These are phyloP conservation scores for Coemansia sp. DNA, from an alignment of 192 early-diverging fungal species.

Conservation along the genomic window DNA sequence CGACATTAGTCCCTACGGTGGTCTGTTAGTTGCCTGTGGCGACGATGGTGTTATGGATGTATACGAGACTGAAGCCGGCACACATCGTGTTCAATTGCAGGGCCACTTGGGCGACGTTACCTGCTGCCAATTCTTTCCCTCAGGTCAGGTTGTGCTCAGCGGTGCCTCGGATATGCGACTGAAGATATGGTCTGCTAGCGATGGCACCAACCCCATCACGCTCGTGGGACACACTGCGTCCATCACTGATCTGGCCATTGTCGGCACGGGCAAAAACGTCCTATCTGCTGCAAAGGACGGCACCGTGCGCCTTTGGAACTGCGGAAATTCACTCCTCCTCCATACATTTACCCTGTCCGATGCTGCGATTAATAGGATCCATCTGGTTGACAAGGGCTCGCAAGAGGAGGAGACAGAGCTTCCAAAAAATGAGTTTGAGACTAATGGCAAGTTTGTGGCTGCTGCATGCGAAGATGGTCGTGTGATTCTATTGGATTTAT, in stretches of 20 bases:
- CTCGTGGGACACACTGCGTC: constrained; percentile 64
- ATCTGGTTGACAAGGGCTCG: constrained; percentile 4
- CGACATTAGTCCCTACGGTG: constrained; percentile 38
- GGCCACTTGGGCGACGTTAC: constrained; percentile 71
- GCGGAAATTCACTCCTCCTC: constrained; percentile 22
- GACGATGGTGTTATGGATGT: constrained; percentile 44
- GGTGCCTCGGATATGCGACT: constrained; percentile 67
- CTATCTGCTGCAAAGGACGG: constrained; percentile 55
- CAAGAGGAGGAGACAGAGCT: not conserved
- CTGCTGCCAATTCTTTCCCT: constrained; percentile 70
- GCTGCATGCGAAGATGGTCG: constrained; percentile 47
- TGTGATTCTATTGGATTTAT: constrained; percentile 23
- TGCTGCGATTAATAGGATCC: constrained; percentile 26
- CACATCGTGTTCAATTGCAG: constrained; percentile 24
- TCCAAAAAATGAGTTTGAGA: constrained; percentile 22
- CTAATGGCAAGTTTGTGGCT: constrained; percentile 16
- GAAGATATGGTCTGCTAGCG: constrained; percentile 72
- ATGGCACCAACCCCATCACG: constrained; percentile 73
- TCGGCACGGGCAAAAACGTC: constrained; percentile 66
- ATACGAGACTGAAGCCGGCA: constrained; percentile 27
- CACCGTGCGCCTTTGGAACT: constrained; percentile 45
- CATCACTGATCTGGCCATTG: constrained; percentile 65
- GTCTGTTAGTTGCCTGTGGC: constrained; percentile 37
- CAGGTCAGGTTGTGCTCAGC: constrained; percentile 69
- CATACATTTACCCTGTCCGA: constrained; percentile 33